Evolutionary conservation across 1,139 yeast genomes (phyloP), one percentile per base, ranked within the genome.

Genomic region (Pichia sp.): DNA sequence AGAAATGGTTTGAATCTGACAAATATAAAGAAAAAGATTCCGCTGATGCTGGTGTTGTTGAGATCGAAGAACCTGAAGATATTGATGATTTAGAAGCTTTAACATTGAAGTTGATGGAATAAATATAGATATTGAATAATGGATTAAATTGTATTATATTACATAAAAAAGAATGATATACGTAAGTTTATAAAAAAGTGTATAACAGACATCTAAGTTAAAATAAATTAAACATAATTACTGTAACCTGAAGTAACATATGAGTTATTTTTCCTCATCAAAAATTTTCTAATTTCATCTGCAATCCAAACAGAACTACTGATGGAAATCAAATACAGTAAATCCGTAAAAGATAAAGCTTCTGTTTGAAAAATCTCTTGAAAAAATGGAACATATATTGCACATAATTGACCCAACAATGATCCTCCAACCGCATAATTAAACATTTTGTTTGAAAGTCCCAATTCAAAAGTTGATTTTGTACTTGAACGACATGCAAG

Each of bases 351-450:
- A 43, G 76, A 72, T 51, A 92, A 73, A 0, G 96, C 89, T 67
- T 92, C 97, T 4, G 98, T 92, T 66, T 92, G 97, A 76, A 92
- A 92, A 51, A 92, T 79, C 8, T 79, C 65, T 68, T 92, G 97
- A 74, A 92, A 85, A 62, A 90, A 88, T 51, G 97, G 96, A 43
- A 90, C 76, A 64, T 92, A 92, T 49, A 92, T 83, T 32, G 96
- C 97, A 64, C 95, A 86, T 54, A 90, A 66, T 67, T 92, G 97
- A n/a, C 97, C 97, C 42, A 87, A 50, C 41, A 92, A 67, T 1
- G 97, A 88, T 2, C 95, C 87, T n/a, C 84, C 78, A 25, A 90
- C 96, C 0, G 98, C 96, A 57, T 83, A 72, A 62, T 92, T 92
- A 71, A 92, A 92, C 96, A 90, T 90, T 53, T 76, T 79, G 69